Evolutionary conservation across 164 flowering plant species (phyloP).

Genomic region (Paratinospora sagittata): DNA sequence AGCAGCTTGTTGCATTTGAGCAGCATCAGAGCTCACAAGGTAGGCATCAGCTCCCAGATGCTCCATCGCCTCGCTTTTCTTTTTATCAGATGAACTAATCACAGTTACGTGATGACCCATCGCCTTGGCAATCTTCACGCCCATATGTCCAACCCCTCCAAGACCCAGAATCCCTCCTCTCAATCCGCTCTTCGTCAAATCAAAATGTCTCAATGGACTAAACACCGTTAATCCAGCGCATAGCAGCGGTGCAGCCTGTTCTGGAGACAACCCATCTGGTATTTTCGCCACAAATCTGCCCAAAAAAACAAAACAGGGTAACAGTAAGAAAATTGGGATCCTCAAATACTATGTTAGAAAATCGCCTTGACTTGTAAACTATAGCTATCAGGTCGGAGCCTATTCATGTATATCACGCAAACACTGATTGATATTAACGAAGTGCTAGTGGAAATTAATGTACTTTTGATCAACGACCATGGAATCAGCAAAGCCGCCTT

Average conservation of each 20-base stretch:
- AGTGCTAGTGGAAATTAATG: neutral
- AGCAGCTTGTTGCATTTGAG: constrained; percentile 7
- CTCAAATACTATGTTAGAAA: too few relatives aligned
- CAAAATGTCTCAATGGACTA: constrained; percentile 16
- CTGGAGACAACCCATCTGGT: constrained; percentile 15
- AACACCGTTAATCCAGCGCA: constrained; percentile 20
- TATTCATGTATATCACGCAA: too few relatives aligned
- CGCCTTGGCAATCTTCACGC: constrained; percentile 18
- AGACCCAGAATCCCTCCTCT: constrained; percentile 18
- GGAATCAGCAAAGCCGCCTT: constrained; percentile 77
- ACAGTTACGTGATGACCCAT: constrained; percentile 21
- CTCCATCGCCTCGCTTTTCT: constrained; percentile 16
- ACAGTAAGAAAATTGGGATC: too few relatives aligned
- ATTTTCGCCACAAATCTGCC: constrained; percentile 16
- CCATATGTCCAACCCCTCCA: constrained; percentile 23
- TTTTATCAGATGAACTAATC: constrained; percentile 17
- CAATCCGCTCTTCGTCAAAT: constrained; percentile 7
- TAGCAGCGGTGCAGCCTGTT: constrained; percentile 17
- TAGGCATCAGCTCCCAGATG: constrained; percentile 18
- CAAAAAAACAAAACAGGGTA: neutral
- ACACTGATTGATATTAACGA: constrained; percentile 9
- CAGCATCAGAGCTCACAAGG: constrained; percentile 14
- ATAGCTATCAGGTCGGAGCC: too few relatives aligned
- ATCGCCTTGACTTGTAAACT: too few relatives aligned
- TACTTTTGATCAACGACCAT: constrained; percentile 88